phyloP scores from a whole-genome alignment of 352 stramenopile species.

The Phytopythium vexans region DNA sequence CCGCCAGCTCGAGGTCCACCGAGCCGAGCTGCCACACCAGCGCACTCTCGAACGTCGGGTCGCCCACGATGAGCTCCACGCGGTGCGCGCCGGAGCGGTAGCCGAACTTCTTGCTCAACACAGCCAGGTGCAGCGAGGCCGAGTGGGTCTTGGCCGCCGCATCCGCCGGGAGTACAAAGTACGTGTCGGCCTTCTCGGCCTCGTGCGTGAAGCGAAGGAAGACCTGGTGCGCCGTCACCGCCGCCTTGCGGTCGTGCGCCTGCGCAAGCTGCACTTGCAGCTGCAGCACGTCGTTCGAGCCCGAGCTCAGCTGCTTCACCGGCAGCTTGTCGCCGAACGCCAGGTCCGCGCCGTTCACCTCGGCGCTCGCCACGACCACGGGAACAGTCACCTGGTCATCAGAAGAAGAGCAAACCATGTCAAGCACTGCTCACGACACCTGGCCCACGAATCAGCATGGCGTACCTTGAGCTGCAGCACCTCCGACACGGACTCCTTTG shows the following conservation, averaged over 20 bases:
- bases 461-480: slow-evolving; percentile 65
- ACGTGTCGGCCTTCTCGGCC: slow-evolving; percentile 53
- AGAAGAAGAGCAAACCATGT: not conserved
- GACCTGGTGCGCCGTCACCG: slow-evolving; percentile 66
- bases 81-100: slow-evolving; percentile 73
- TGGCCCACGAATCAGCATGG: not conserved
- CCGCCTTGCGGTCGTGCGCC: slow-evolving; percentile 38
- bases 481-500: slow-evolving; percentile 45
- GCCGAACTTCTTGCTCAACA: slow-evolving; percentile 76
- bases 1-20: slow-evolving; percentile 65
- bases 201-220: slow-evolving; percentile 73
- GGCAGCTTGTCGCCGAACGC: slow-evolving; percentile 50
- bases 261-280: slow-evolving; percentile 61
- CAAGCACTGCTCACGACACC: not conserved
- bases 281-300: slow-evolving; percentile 48
- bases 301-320: slow-evolving; percentile 52
- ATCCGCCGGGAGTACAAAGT: slow-evolving; percentile 68
- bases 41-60: slow-evolving; percentile 73
- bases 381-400: slow-evolving; percentile 45
- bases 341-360: slow-evolving; percentile 53
- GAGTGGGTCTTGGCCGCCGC: slow-evolving; percentile 28
- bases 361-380: slow-evolving; percentile 48
- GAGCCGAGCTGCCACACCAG: slow-evolving; percentile 70
- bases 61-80: slow-evolving; percentile 73
- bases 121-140: slow-evolving; percentile 46